Conservation (phyloP, 1,139 yeast genomes). For the Blastobotrys indianensis region DNA sequence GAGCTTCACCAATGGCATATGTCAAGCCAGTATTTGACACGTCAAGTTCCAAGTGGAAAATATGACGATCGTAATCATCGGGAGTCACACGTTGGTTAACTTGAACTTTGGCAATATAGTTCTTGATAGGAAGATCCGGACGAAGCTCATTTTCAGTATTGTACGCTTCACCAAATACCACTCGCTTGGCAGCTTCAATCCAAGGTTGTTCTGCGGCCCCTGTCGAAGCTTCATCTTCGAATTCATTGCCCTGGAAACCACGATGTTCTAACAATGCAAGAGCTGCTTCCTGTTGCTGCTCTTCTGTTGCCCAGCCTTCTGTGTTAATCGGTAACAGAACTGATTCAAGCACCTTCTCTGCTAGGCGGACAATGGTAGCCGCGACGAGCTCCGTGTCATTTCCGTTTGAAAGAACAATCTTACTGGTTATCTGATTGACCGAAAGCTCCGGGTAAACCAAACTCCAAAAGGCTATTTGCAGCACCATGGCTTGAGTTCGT, state of each 20-base stretch:
- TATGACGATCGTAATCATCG: slow-evolving; percentile 80
- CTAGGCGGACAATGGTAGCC: slow-evolving; percentile 67
- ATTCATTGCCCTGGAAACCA: slow-evolving; percentile 31
- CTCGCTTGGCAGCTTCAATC: slow-evolving; percentile 59
- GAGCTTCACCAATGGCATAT: slow-evolving; percentile 93
- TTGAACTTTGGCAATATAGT: slow-evolving; percentile 82
- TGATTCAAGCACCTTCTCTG: slow-evolving; percentile 32
- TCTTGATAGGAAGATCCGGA: slow-evolving; percentile 86
- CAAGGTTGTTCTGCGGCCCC: slow-evolving; percentile 31
- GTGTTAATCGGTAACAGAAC: slow-evolving; percentile 34
- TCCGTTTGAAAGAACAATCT: slow-evolving; percentile 75
- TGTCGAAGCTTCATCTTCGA: slow-evolving; percentile 46
- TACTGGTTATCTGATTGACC: slow-evolving; percentile 63
- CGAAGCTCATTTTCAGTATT: slow-evolving; percentile 53
- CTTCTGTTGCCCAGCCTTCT: slow-evolving; percentile 14
- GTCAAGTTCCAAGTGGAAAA: slow-evolving; percentile 95
- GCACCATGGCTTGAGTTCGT: slow-evolving; percentile 65
- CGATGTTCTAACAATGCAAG: slow-evolving; percentile 32
- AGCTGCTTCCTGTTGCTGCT: slow-evolving; percentile 23
- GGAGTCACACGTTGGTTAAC: slow-evolving; percentile 95
- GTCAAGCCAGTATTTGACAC: slow-evolving; percentile 83
- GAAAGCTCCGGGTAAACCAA: slow-evolving; percentile 56
- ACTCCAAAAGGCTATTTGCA: slow-evolving; percentile 79
- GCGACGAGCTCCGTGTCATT: slow-evolving; percentile 78
- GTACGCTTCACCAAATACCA: slow-evolving; percentile 80